These are phyloP conservation scores for Mucor velutinosus DNA, from an alignment of 371 early-diverging fungal genomes.

Conservation along the genomic window DNA sequence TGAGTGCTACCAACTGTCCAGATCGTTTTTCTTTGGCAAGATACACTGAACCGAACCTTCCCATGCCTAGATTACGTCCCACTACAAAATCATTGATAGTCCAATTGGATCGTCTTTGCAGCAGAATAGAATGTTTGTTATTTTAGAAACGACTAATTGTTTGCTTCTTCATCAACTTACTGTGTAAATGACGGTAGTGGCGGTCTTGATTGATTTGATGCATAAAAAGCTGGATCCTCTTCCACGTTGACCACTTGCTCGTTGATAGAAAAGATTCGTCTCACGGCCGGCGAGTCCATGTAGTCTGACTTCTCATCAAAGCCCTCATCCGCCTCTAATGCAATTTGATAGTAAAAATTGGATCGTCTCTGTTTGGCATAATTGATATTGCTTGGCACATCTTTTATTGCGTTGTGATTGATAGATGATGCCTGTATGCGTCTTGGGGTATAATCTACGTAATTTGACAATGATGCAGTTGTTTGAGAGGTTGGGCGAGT, in stretches of 20 bases:
- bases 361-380: conserved; percentile 31
- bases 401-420: not conserved
- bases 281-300: conserved; percentile 49
- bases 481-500: not conserved
- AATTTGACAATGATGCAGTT: conserved; percentile 10
- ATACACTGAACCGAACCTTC: conserved; percentile 98
- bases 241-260: conserved; percentile 7
- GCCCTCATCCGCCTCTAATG: conserved; percentile 12
- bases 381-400: conserved; percentile 14
- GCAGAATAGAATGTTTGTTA: not conserved
- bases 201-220: not conserved
- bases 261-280: conserved; percentile 37
- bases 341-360: conserved; percentile 35
- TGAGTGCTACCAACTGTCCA: conserved; percentile 93
- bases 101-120: conserved; percentile 53
- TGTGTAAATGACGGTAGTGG: not conserved
- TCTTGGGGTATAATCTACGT: conserved; percentile 52
- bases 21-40: conserved; percentile 86
- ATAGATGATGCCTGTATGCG: not conserved
- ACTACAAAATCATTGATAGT: conserved; percentile 93
- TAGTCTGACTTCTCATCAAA: conserved; percentile 7
- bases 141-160: not conserved
- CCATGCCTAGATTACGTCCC: conserved; percentile 91
- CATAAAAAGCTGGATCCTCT: not conserved
- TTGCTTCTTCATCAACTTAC: not conserved